A percentile compares a stretch with the other conserved stretches of the same genome.
phyloP scores from a whole-genome alignment of 768 basidiomycete species.

The Suillus sp. region DNA sequence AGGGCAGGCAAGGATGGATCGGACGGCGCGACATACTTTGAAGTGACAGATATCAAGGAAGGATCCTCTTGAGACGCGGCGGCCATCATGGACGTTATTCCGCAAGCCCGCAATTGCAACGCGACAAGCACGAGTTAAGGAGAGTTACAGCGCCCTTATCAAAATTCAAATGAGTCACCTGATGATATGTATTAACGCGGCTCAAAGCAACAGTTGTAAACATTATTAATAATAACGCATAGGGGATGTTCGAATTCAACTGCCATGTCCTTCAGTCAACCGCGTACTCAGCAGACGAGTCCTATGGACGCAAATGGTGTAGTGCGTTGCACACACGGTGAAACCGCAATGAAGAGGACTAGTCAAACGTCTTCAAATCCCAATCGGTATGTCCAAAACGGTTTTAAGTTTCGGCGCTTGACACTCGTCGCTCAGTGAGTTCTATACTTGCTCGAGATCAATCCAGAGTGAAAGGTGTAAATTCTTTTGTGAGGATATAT shows the following conservation, averaged over 20 bases:
- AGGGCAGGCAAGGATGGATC: constrained; percentile 58
- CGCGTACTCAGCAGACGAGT: constrained; percentile 23
- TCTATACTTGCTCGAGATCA: constrained; percentile 39
- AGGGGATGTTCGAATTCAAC: constrained; percentile 3
- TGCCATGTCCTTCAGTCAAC: constrained; percentile 17
- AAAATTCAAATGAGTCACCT: constrained; percentile 22
- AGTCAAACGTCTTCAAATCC: constrained; percentile 37
- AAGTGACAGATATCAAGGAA: constrained; percentile 44
- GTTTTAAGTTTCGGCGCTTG: background rate
- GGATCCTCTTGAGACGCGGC: background rate
- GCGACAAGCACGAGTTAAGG: background rate
- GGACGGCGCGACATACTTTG: constrained; percentile 50
- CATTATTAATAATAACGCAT: constrained; percentile 1
- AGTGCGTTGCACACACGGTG: constrained; percentile 39
- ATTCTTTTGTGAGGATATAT: constrained; percentile 40
- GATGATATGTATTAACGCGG: constrained; percentile 24
- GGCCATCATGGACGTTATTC: background rate
- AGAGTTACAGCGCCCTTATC: background rate
- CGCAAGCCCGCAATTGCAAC: background rate
- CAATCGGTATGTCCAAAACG: constrained; percentile 35
- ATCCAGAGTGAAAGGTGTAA: constrained; percentile 13
- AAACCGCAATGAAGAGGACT: constrained; percentile 23
- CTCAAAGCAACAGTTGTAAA: too few species aligned
- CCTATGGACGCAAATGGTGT: constrained; percentile 32
- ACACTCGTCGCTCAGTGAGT: constrained; percentile 29